phyloP scores from a whole-genome alignment of 148 eudicot genomes.

The Cornus suecica region DNA sequence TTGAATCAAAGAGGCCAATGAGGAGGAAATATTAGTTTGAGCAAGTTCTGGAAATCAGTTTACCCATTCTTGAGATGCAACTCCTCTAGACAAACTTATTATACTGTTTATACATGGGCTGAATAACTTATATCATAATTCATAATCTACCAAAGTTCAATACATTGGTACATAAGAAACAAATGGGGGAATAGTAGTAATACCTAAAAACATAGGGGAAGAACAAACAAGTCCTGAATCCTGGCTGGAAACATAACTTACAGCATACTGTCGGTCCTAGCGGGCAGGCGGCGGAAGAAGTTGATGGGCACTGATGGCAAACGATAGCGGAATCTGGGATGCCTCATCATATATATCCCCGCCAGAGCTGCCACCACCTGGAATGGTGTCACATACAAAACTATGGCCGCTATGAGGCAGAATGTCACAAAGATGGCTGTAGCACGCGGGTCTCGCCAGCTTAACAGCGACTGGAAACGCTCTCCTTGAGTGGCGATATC shows the following conservation, averaged over 20 bases:
- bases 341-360: conserved; percentile 83
- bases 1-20: no score
- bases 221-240: conserved; percentile 3
- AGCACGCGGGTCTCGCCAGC: conserved; percentile 99
- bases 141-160: background rate
- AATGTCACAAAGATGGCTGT: conserved; percentile 73
- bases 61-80: background rate
- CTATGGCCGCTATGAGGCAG: conserved; percentile 70
- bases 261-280: conserved; percentile 89
- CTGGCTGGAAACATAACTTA: conserved; percentile 17
- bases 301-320: conserved; percentile 79
- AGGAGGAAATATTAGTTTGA: background rate
- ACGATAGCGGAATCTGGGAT: conserved; percentile 82
- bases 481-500: conserved; percentile 95
- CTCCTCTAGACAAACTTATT: background rate
- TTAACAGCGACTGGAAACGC: conserved; percentile 73
- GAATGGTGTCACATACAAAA: conserved; percentile 82
- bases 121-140: background rate
- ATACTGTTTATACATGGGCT: background rate
- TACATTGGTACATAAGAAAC: background rate
- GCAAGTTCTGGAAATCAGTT: background rate
- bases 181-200: background rate
- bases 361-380: conserved; percentile 71
- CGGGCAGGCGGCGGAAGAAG: conserved; percentile 92
- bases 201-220: background rate